These are phyloP conservation scores for Phylloporus scabripes DNA, from an alignment of 768 basidiomycete genomes.

Conservation along the genomic window DNA sequence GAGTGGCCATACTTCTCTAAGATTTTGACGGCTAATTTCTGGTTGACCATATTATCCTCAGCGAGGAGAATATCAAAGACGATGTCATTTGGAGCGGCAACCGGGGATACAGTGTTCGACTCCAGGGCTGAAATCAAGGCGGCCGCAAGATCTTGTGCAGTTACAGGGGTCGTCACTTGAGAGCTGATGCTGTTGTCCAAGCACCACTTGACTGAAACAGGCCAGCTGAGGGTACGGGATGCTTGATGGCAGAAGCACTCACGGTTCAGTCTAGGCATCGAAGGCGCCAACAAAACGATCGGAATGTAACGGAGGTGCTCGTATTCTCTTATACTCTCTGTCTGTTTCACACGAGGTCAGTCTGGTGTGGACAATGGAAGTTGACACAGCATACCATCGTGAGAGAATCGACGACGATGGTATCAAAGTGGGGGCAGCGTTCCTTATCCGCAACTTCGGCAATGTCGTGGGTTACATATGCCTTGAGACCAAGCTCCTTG, in stretches of 20 bases:
- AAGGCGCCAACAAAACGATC: conserved; percentile 83
- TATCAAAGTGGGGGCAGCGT: conserved; percentile 83
- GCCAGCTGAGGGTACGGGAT: conserved; percentile 3
- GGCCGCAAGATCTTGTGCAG: conserved; percentile 82
- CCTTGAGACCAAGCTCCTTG: conserved; percentile 70
- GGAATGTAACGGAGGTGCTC: conserved; percentile 97
- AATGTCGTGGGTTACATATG: conserved; percentile 73
- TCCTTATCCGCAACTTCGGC: conserved; percentile 78
- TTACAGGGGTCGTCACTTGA: conserved; percentile 88
- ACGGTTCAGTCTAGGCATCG: conserved; percentile 71
- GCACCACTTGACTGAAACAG: conserved; percentile 81
- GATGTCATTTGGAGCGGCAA: conserved; percentile 79
- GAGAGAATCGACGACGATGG: conserved; percentile 91
- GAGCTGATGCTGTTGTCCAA: conserved; percentile 94
- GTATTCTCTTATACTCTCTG: conserved; percentile 82
- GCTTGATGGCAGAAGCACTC: conserved; percentile 27
- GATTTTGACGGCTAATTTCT: conserved; percentile 94
- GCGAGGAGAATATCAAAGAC: conserved; percentile 92
- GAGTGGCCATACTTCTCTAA: conserved; percentile 93
- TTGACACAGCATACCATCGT: conserved; percentile 55
- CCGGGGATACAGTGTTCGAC: conserved; percentile 87
- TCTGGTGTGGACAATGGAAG: not conserved
- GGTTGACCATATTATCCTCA: conserved; percentile 94
- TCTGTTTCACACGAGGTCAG: conserved; percentile 43
- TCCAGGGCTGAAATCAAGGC: conserved; percentile 93